Conservation (phyloP, 2,329 filamentous ascomycete genomes). For the Dendrostoma leiphaemia region DNA sequence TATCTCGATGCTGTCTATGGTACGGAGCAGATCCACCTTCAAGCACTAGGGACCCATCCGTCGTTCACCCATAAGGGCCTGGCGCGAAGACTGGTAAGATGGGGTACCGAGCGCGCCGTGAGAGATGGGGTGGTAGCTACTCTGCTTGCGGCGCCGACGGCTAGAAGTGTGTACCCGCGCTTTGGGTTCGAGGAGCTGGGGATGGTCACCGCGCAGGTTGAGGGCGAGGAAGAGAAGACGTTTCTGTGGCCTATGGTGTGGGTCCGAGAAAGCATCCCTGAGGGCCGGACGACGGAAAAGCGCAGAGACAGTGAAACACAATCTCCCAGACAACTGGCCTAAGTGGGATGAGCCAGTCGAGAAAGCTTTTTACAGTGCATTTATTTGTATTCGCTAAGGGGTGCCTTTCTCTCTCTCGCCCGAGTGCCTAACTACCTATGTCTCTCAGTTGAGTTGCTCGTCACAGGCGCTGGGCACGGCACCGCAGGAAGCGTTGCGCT, state of each 20-base stretch:
- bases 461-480: conserved; percentile 33
- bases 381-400: no score
- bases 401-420: no score
- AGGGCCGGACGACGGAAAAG: conserved; percentile 2
- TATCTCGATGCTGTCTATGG: neutral
- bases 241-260: conserved; percentile 9
- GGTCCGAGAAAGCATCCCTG: neutral
- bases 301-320: neutral
- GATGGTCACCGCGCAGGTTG: conserved; percentile 4
- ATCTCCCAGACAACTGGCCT: neutral
- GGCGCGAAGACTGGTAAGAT: neutral
- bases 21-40: conserved; percentile 1
- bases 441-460: neutral
- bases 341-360: no score
- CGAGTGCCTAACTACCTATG: no score
- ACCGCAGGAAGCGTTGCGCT: conserved; percentile 36
- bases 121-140: conserved; percentile 2
- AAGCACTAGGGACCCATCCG: conserved; percentile 6
- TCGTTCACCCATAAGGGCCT: neutral
- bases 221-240: conserved; percentile 6
- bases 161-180: conserved; percentile 8
- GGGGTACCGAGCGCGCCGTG: conserved; percentile 9
- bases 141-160: conserved; percentile 3
- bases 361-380: no score
- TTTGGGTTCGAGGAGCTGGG: conserved; percentile 6